Base-by-base conservation (phyloP, 495 filamentous ascomycete genomes). In the Darksidea phi region DNA sequence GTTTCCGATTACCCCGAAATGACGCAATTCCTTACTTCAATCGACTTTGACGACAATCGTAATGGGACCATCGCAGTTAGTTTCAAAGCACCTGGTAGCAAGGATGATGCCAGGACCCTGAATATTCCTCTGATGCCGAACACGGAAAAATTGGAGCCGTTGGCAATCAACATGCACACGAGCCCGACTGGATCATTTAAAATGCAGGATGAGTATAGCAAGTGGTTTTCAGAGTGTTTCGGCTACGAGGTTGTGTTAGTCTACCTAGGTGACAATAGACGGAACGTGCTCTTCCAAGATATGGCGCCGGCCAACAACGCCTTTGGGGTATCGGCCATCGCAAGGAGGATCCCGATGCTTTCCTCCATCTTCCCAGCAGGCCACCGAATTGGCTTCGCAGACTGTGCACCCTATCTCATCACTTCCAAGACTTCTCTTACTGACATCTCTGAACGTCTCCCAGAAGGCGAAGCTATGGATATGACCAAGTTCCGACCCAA, bases 401-500 rank as follows among this genome's bases (percentile, higher is more conserved):
- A 97, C 69, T 82, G 82, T 37, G 89, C 92, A 4, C 85, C 91
- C 0, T 86, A 87, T 61, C 75, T 96, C 1, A 71, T 97, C 6
- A 80, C 86, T 13, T 88, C 87, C 2, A 79, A 84, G 57, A 79
- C 83, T 0, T 95, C 90, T 0, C 76, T 93, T 10, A 71, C 77
- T 8, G 77, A 89, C 58, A 83, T 95, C 45, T 82, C 80, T 20
- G 65, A 71, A 2, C 82, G 89, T 0, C 70, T 95, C 3, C 74
- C 79, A 0, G 77, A 72, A 0, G 80, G 75, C 1, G 69, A 79
- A 32, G 63, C 76, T n/a, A 83, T 91, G 77, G 85, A 88, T 63
- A 80, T 89, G 67, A 86, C 84, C 11, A 94, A 91, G 69, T 91
- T 95, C 73, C 82, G 93, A 25, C 87, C 91, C 0, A 96, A 96